Evolutionary conservation across 768 basidiomycete genomes (phyloP), one percentile per base, ranked within the genome.

Genomic region (Agrocybe praecox): DNA sequence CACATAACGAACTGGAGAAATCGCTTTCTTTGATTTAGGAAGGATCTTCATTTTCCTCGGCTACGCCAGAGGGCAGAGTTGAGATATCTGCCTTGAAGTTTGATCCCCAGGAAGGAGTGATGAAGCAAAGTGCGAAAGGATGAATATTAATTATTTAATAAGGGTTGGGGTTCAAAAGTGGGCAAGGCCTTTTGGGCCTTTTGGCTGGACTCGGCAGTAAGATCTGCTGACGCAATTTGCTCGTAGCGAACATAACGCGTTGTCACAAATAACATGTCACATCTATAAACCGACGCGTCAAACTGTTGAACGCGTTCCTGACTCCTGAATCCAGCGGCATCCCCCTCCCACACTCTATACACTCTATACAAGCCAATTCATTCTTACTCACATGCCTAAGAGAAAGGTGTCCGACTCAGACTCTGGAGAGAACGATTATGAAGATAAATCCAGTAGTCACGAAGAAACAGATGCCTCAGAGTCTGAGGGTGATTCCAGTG

Each of bases 11-110:
- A 92, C 92, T 64, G 90, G 91, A 64, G 88, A 81, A 61, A 83
- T 81, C 66, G 84, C 84, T 77, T 86, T 89, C 85, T 90, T 93
- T 48, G 90, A 84, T 79, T 89, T 89, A 73, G 88, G 88, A 66
- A 85, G 80, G 75, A 95, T 93, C 85, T 89, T 93, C 93, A 95
- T 95, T 66, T 74, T 81, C 83, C 82, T 76, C 78, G 80, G 79
- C 73, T 58, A 73, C 64, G 74, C 77, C 80, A 75, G 68, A 54
- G 72, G 64, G 69, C 61, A 52, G 18, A 68, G 65, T 46, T 57
- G 43, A 19, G 40, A 17, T 43, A 47, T 44, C 45, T 29, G 52
- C 50, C 53, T 26, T 53, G 48, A 23, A 54, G 52, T 34, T 32
- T 29, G 26, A 29, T 29, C 26, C 9, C 26, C 26, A 29, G 26